These are phyloP conservation scores for Kokia cookei DNA, from an alignment of 441 rosid genomes.

Conservation along the genomic window DNA sequence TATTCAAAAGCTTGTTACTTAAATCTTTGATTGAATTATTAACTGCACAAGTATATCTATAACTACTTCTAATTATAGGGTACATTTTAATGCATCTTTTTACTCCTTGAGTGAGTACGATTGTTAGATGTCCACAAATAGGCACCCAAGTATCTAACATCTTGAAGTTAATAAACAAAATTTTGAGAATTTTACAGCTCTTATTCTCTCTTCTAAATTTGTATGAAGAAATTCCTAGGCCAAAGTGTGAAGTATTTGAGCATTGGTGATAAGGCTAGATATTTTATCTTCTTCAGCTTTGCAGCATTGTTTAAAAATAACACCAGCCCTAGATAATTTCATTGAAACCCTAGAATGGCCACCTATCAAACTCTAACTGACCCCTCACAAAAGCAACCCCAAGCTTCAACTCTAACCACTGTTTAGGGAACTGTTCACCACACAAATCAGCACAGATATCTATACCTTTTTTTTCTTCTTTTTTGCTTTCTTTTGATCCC, in stretches of 20 bases:
- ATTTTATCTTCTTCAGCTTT: neutral
- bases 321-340: neutral
- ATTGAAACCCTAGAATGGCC: neutral
- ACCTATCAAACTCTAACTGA: neutral
- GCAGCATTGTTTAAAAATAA: neutral
- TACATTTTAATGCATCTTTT: neutral
- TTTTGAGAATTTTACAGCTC: neutral
- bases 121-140: neutral
- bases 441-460: neutral
- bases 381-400: neutral
- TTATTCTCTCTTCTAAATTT: neutral
- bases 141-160: neutral
- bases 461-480: neutral
- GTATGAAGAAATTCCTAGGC: neutral
- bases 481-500: neutral
- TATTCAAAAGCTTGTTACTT: neutral
- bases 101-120: neutral
- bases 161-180: neutral
- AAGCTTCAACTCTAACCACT: neutral
- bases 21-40: neutral
- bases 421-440: neutral
- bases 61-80: neutral
- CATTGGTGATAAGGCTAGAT: neutral
- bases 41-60: neutral
- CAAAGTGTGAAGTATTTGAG: neutral